These are phyloP conservation scores for Trichosanthes truncata DNA, from an alignment of 306 rosid genomes.

Conservation along the genomic window DNA sequence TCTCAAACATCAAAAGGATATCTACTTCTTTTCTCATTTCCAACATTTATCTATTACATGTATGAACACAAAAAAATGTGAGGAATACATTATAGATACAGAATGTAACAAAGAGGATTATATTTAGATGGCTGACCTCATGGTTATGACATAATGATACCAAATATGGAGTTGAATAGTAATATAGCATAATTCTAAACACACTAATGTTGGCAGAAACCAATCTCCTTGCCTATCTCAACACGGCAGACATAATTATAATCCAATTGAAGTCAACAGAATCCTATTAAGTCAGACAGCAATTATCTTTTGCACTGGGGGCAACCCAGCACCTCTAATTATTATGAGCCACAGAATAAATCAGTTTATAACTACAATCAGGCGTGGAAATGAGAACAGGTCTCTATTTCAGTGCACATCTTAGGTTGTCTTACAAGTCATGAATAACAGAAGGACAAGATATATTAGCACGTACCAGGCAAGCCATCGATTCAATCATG, in stretches of 20 bases:
- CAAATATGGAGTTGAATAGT: not conserved
- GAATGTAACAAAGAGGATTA: not conserved
- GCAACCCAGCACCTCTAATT: not conserved
- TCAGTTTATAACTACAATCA: not conserved
- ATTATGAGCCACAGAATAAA: not conserved
- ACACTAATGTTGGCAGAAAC: not conserved
- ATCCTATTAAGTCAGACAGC: not conserved
- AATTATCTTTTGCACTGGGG: not conserved
- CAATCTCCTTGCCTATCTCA: not conserved
- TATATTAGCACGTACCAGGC: not conserved
- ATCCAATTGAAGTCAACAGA: not conserved
- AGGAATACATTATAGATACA: too few species aligned
- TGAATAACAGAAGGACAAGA: not conserved
- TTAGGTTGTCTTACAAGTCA: not conserved
- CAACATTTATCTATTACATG: not conserved
- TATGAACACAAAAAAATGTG: not conserved
- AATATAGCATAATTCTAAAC: not conserved
- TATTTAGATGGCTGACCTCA: not conserved
- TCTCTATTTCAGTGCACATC: not conserved
- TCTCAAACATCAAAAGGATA: not conserved
- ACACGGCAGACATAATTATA: constrained; percentile 1
- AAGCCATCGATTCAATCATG: not conserved
- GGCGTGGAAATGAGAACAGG: not conserved
- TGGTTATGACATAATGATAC: not conserved
- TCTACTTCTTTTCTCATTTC: not conserved